Percentiles rank a stretch among this genome's conserved stretches.
phyloP scores from a whole-genome alignment of 495 filamentous ascomycete species.

The Elaphomyces granulatus region DNA sequence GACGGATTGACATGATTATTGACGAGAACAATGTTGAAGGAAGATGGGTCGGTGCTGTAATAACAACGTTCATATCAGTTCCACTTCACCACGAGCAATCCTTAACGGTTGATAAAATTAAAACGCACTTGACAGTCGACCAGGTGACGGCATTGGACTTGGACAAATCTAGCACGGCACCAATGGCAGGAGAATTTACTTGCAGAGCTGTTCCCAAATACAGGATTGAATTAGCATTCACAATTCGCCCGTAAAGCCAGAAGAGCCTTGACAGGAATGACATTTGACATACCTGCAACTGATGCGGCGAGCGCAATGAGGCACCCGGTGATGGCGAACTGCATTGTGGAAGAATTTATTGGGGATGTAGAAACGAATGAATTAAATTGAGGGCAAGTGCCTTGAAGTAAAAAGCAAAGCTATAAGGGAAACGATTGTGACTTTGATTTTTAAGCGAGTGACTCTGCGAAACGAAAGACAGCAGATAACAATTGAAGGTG shows the following conservation, averaged over 20 bases:
- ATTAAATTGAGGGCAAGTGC: neutral
- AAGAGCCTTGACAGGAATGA: neutral
- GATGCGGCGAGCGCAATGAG: neutral
- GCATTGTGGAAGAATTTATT: neutral
- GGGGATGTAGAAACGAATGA: neutral
- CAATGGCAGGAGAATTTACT: conserved; percentile 22
- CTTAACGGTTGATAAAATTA: neutral
- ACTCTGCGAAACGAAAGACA: neutral
- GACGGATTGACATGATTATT: conserved; percentile 23
- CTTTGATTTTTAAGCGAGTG: neutral
- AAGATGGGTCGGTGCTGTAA: conserved; percentile 21
- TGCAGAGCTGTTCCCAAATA: conserved; percentile 21
- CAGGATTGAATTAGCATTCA: no score
- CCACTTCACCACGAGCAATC: neutral
- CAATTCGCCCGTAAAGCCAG: neutral
- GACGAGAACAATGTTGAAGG: conserved; percentile 22
- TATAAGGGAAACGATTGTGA: neutral
- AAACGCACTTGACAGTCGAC: conserved; percentile 17
- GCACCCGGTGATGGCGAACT: neutral
- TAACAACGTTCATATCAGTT: neutral
- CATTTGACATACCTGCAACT: neutral
- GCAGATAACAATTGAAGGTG: neutral
- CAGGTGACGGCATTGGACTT: conserved; percentile 23
- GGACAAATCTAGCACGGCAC: conserved; percentile 15
- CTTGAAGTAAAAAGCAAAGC: neutral